Conservation (phyloP, 768 basidiomycete species). For the Calocera cornea region DNA sequence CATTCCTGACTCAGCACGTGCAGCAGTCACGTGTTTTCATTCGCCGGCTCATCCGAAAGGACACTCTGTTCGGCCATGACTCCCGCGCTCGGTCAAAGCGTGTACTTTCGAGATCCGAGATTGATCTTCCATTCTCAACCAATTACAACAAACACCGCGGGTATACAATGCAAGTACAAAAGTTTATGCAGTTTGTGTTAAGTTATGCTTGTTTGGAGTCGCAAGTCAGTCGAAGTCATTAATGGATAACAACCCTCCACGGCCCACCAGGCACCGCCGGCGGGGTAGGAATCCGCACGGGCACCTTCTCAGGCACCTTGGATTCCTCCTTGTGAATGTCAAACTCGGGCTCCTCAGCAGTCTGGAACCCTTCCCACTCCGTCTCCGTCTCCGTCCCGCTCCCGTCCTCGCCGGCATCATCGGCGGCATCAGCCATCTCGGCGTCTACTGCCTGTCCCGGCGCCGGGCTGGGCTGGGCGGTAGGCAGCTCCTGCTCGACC, state of each 20-base stretch:
- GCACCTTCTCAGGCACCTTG: neutral
- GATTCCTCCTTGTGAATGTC: neutral
- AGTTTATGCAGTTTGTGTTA: no score
- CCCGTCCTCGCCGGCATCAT: neutral
- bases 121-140: no score
- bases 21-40: neutral
- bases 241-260: neutral
- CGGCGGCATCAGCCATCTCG: neutral
- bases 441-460: neutral
- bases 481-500: neutral
- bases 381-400: neutral
- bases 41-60: no score
- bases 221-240: no score
- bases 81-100: no score
- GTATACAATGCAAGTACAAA: neutral
- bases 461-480: neutral
- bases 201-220: no score
- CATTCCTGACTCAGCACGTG: neutral
- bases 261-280: neutral
- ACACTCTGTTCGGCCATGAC: no score
- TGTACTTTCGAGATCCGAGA: no score
- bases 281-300: neutral
- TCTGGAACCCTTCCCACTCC: neutral
- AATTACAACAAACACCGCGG: no score
- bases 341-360: neutral